Conservation (phyloP, 208 protist species). For the Acanthamoeba castellanii region DNA sequence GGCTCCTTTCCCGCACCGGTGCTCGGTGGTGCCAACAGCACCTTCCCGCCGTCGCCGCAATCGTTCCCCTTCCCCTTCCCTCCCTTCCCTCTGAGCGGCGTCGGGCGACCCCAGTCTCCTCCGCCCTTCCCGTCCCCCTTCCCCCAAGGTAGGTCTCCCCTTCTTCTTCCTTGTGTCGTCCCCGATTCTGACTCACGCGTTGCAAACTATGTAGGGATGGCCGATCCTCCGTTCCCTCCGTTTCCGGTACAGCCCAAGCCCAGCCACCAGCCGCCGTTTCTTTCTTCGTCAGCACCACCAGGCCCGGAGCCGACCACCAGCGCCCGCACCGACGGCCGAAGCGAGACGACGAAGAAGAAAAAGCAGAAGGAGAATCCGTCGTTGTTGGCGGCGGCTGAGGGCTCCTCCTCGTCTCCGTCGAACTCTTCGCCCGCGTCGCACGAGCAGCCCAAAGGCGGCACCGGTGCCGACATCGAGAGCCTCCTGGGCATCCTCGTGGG, state of each 20-base stretch:
- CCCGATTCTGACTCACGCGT: no score
- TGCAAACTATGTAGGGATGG: neutral
- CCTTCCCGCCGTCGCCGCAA: neutral
- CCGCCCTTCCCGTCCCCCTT: neutral
- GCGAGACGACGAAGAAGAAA: neutral
- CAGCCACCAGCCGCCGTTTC: neutral
- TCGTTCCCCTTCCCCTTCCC: neutral
- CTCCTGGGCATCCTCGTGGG: constrained; percentile 31
- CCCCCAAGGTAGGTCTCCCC: neutral
- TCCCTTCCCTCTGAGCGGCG: neutral
- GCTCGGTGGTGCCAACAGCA: neutral
- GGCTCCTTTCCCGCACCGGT: neutral
- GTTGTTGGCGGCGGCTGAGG: no score
- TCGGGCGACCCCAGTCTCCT: neutral
- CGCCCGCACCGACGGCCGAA: no score
- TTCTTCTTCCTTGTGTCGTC: neutral
- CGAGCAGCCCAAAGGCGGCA: neutral
- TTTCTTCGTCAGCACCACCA: neutral
- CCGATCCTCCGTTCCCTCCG: neutral
- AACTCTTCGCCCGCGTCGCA: neutral
- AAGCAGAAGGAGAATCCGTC: neutral
- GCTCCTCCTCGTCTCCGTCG: neutral
- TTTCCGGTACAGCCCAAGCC: neutral
- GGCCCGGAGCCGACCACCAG: neutral
- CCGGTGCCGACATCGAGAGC: neutral